phyloP scores from a whole-genome alignment of 1,139 yeast genomes.

The Sugiyamaella paludigena region DNA sequence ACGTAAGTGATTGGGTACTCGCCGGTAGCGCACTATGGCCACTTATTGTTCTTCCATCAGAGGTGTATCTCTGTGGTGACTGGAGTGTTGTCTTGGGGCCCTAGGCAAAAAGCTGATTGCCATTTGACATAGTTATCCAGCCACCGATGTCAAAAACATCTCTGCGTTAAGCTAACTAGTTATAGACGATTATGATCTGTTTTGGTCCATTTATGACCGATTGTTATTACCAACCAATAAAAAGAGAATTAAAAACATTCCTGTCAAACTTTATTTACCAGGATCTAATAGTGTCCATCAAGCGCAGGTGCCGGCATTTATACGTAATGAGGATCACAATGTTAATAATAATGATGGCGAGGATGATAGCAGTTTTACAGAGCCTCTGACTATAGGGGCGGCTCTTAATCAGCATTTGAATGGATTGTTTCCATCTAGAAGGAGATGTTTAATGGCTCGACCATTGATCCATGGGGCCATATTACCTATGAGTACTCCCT shows the following conservation, averaged over 20 bases:
- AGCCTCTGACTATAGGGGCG: conserved; percentile 41
- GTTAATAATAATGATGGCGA: not conserved
- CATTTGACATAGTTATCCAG: too few species aligned
- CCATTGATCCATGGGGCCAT: conserved; percentile 66
- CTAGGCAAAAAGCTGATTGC: too few species aligned
- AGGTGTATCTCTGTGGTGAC: too few species aligned
- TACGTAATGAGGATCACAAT: not conserved
- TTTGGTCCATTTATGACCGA: conserved; percentile 40
- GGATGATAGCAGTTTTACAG: conserved; percentile 17
- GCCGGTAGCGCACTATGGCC: too few species aligned
- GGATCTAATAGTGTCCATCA: conserved; percentile 50
- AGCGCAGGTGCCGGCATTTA: conserved; percentile 40
- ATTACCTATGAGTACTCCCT: conserved; percentile 46
- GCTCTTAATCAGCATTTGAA: conserved; percentile 47
- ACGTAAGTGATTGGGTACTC: conserved; percentile 21
- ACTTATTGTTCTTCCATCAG: too few species aligned
- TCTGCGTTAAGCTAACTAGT: conserved; percentile 8
- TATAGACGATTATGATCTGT: conserved; percentile 35
- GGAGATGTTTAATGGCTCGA: conserved; percentile 40
- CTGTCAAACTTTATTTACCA: conserved; percentile 58
- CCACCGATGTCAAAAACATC: not conserved
- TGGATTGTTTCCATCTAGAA: conserved; percentile 43
- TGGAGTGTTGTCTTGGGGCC: too few species aligned
- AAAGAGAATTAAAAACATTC: conserved; percentile 45
- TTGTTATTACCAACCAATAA: conserved; percentile 38